Evolutionary conservation across 352 stramenopile species (phyloP), one percentile per base, ranked within the genome.

Genomic region (Phytophthora tubulina): DNA sequence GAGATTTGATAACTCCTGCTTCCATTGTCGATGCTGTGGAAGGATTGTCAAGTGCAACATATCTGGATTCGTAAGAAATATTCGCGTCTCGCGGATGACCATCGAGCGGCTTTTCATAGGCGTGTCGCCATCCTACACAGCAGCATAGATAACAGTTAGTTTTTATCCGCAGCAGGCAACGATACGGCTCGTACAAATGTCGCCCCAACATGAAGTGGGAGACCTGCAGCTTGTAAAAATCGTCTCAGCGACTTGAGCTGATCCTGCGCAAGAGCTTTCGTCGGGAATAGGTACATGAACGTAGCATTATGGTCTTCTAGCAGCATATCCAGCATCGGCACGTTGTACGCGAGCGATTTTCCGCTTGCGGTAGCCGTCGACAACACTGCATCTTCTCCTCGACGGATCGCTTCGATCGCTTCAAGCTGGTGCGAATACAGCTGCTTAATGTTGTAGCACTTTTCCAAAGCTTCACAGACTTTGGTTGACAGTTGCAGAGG

Each of bases 41-140:
- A 99, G 74, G 31, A 99, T 97, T n/a, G 93, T 93, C 13, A 97
- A 86, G 76, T 99, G 97, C 14, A 99, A 84, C 71, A 99, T 99
- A 75, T 99, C 98, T 32, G 97, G 97, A 79, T 99, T 99, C 4
- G 97, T 99, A n/a, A 99, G 79, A 55, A 99, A 97, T 42, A 99
- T 90, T 48, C 98, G 93, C 9, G 90, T 90, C 21, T 97, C 81
- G 10, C 80, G 78, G 27, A 94, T 91, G 31, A 99, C 85, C 46
- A 85, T 82, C 27, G 85, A 87, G 6, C 97, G 90, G 50, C 94
- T 84, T 59, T 88, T 87, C 78, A 98, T 96, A 8, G 88, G 79
- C 6, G 96, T 99, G 74, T 99, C 97, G 13, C 97, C 97, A 75
- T 99, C 97, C 89, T 96, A 63, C 5, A 63, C n/a, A 64, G 0